Conservation (phyloP, 371 early-diverging fungal genomes). For the Dinochytrium kinnereticum region DNA sequence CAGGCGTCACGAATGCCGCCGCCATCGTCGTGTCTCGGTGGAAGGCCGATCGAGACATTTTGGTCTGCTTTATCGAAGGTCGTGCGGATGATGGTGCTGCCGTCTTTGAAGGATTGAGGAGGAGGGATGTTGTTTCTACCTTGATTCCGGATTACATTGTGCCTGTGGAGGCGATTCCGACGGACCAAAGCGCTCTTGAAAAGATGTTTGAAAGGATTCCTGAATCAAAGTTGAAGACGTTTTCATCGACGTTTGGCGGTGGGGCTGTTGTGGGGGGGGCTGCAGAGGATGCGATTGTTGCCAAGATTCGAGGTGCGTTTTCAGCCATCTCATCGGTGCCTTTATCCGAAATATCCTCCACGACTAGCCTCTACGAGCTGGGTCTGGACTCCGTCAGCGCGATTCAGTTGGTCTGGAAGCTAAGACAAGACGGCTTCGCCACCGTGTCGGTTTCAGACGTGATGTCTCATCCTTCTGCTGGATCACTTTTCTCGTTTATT, state of each 20-base stretch:
- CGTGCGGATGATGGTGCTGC: no score
- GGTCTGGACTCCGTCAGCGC: conserved; percentile 2
- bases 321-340: background rate
- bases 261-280: background rate
- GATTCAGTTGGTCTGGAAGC: background rate
- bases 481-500: background rate
- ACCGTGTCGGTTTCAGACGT: background rate
- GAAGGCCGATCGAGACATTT: background rate
- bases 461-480: background rate
- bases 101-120: no score
- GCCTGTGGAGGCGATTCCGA: no score
- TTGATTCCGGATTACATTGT: no score
- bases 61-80: background rate
- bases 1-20: background rate
- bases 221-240: background rate
- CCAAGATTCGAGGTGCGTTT: background rate
- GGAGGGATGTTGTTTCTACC: no score
- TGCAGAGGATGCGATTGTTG: background rate
- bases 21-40: background rate
- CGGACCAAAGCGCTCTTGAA: background rate
- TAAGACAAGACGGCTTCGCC: background rate
- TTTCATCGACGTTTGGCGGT: background rate
- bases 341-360: background rate
- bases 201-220: background rate
- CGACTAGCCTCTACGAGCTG: background rate